Percentiles rank a stretch among this genome's conserved stretches.
phyloP scores from a whole-genome alignment of 805 yeast genomes.

The Komagataella populi region DNA sequence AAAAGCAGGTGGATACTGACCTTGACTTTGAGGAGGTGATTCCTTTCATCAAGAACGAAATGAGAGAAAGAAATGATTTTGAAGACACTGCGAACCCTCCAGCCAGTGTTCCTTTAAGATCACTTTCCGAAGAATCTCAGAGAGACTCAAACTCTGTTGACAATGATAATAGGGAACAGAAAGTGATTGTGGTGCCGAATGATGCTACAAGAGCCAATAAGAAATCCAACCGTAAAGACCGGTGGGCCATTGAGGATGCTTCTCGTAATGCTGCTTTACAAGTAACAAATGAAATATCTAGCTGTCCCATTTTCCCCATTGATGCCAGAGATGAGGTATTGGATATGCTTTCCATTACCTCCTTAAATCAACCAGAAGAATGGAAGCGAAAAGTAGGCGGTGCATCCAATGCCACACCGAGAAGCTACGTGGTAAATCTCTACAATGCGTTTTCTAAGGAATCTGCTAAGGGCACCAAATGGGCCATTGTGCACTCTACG shows the following conservation, averaged over 20 bases:
- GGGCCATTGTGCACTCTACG: constrained; percentile 71
- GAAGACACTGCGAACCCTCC: not conserved
- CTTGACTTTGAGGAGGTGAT: constrained; percentile 57
- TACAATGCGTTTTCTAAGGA: constrained; percentile 66
- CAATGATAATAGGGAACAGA: constrained; percentile 28
- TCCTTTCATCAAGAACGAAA: constrained; percentile 18
- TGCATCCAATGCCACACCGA: constrained; percentile 63
- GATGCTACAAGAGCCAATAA: constrained; percentile 72
- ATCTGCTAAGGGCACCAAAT: constrained; percentile 51
- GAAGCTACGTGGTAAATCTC: constrained; percentile 66
- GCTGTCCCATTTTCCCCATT: constrained; percentile 64
- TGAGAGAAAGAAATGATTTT: constrained; percentile 8
- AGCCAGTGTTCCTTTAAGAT: not conserved
- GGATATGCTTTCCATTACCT: constrained; percentile 69
- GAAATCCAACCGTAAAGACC: constrained; percentile 62
- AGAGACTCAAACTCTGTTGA: constrained; percentile 8
- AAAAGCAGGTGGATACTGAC: constrained; percentile 53
- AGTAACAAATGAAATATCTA: constrained; percentile 38
- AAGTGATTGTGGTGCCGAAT: constrained; percentile 56
- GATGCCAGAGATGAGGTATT: constrained; percentile 78
- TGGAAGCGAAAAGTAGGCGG: constrained; percentile 79
- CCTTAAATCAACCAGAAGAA: constrained; percentile 67
- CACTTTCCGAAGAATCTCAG: not conserved
- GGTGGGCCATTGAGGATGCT: constrained; percentile 64
- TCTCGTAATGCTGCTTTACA: constrained; percentile 47